Conservation (phyloP, 371 early-diverging fungal species). For the Lichtheimia ramosa region DNA sequence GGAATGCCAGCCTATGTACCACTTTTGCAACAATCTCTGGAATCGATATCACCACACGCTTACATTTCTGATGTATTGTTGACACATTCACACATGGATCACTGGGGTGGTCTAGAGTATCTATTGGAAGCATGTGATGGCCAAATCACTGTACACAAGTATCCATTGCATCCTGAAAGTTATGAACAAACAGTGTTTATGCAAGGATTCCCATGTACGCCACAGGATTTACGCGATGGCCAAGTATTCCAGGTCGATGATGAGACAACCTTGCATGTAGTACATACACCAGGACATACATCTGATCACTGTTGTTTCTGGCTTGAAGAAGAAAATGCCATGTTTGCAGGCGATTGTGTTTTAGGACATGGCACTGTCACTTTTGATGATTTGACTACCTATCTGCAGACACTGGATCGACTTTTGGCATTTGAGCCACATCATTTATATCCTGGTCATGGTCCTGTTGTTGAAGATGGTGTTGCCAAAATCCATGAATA, state of each 20-base stretch:
- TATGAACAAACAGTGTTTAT: slow-evolving; percentile 10
- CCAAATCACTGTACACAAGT: slow-evolving; percentile 32
- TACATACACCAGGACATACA: slow-evolving; percentile 85
- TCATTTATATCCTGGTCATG: slow-evolving; percentile 60
- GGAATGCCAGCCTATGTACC: slow-evolving; percentile 71
- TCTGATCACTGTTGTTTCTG: slow-evolving; percentile 77
- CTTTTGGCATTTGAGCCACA: slow-evolving; percentile 30
- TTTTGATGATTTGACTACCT: slow-evolving; percentile 69
- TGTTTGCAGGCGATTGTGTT: slow-evolving; percentile 84
- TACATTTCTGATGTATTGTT: slow-evolving; percentile 76
- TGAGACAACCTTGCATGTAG: slow-evolving; percentile 62
- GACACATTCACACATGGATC: slow-evolving; percentile 87
- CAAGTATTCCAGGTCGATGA: slow-evolving; percentile 60
- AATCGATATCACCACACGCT: slow-evolving; percentile 32
- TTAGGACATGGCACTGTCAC: slow-evolving; percentile 84
- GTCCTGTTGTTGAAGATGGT: slow-evolving; percentile 36
- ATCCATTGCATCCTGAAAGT: slow-evolving; percentile 10
- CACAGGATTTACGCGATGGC: slow-evolving; percentile 32
- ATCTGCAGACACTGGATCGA: slow-evolving; percentile 59
- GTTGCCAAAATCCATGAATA: slow-evolving; percentile 26
- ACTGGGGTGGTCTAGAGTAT: slow-evolving; percentile 67
- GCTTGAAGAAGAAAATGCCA: slow-evolving; percentile 68
- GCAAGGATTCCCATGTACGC: slow-evolving; percentile 25
- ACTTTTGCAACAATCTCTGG: slow-evolving; percentile 51
- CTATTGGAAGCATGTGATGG: slow-evolving; percentile 1